phyloP scores from a whole-genome alignment of 2,329 filamentous ascomycete genomes.

The Diplodia intermedia region DNA sequence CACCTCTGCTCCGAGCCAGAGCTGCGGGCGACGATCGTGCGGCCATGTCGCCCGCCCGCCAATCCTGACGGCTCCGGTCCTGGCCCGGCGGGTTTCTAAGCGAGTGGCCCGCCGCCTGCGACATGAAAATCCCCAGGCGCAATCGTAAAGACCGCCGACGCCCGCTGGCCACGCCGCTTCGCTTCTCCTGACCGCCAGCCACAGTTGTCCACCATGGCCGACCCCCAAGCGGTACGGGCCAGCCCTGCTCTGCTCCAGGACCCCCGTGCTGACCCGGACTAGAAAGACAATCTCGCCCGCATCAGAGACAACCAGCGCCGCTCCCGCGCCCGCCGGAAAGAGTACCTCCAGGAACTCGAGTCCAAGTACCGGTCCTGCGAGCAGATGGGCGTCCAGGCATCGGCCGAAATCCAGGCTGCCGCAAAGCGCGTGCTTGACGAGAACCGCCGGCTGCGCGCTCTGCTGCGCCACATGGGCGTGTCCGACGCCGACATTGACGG shows the following conservation, averaged over 20 bases:
- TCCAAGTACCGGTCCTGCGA: constrained; percentile 68
- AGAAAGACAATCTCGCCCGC: constrained; percentile 58
- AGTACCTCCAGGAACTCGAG: constrained; percentile 75
- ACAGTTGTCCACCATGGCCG: neutral
- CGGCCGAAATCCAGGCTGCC: constrained; percentile 73
- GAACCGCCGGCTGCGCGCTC: constrained; percentile 67
- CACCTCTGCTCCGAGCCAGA: too few relatives aligned
- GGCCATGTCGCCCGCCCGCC: neutral
- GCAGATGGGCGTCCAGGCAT: constrained; percentile 70
- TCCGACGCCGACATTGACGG: constrained; percentile 62
- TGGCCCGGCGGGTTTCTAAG: neutral
- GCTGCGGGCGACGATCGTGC: neutral
- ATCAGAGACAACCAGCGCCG: constrained; percentile 80
- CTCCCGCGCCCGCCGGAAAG: constrained; percentile 75
- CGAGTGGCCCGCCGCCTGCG: neutral
- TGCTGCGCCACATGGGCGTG: constrained; percentile 66
- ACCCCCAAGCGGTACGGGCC: constrained; percentile 2
- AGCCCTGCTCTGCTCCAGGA: neutral
- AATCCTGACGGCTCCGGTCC: neutral
- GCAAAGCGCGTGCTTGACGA: constrained; percentile 73
- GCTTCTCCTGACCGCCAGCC: neutral
- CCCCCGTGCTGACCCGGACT: neutral
- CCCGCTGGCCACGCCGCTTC: neutral
- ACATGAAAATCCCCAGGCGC: neutral
- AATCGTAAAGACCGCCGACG: neutral